Conservation (phyloP, 345 rosid species). For the Aethionema arabicum region DNA sequence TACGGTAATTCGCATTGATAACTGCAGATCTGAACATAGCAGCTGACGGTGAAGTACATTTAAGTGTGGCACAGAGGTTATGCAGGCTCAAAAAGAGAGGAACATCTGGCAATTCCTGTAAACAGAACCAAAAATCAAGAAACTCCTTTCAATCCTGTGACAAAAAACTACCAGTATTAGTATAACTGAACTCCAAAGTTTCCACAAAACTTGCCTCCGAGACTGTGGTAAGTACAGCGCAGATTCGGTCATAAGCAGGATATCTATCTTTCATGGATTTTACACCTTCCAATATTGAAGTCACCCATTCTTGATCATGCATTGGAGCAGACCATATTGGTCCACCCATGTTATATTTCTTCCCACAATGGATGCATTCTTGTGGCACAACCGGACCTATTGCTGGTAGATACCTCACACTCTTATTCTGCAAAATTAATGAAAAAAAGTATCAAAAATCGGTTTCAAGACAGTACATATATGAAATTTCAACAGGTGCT, state of each 20-base stretch:
- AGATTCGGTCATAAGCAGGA: slow-evolving; percentile 90
- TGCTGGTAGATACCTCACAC: slow-evolving; percentile 87
- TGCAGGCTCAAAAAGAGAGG: slow-evolving; percentile 90
- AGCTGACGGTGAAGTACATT: slow-evolving; percentile 91
- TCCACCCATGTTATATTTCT: slow-evolving; percentile 94
- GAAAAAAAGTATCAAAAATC: not conserved
- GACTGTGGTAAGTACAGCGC: slow-evolving; percentile 78
- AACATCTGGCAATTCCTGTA: slow-evolving; percentile 90
- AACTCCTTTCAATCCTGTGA: not conserved
- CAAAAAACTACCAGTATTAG: not conserved
- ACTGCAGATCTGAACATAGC: slow-evolving; percentile 85
- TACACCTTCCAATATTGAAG: slow-evolving; percentile 60
- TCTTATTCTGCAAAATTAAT: slow-evolving; percentile 54
- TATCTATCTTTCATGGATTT: slow-evolving; percentile 74
- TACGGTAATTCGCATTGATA: slow-evolving; percentile 77
- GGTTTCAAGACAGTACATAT: not conserved
- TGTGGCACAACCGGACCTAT: slow-evolving; percentile 86
- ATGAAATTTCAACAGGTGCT: not conserved
- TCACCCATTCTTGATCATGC: slow-evolving; percentile 90
- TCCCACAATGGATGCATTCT: slow-evolving; percentile 82
- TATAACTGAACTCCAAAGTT: not conserved
- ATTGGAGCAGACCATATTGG: slow-evolving; percentile 98
- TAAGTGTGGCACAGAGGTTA: slow-evolving; percentile 83
- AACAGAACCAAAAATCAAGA: slow-evolving; percentile 1
- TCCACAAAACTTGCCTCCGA: slow-evolving; percentile 59